Evolutionary conservation across 257 asterid species (phyloP), one percentile per base, ranked within the genome.

Genomic region (Primulina huaijiensis): DNA sequence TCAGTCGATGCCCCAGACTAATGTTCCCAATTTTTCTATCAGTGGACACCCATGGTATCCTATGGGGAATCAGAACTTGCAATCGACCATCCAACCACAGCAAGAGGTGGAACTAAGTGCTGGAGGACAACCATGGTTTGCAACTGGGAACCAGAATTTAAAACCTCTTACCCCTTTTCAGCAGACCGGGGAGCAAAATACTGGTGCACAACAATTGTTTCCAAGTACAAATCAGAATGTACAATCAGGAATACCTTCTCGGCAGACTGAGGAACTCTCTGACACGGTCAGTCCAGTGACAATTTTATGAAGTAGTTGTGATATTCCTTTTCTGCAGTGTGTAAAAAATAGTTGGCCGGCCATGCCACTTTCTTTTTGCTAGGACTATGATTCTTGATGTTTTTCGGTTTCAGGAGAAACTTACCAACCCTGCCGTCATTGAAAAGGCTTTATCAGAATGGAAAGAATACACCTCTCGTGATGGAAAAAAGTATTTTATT

Each of bases 41-140:
- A 85, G 80, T 43, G 90, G 84, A 46, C 96, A 89, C 61, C 84
- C 90, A 58, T 88, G 94, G 96, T 76, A 61, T 81, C 69, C 87
- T 37, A 76, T 72, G 73, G 90, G 91, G 71, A 85, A 69, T 80
- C 97, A 84, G 75, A 84, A 77, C 66, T 59, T 75, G 64, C 86
- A 80, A 70, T 72, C 86, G 30, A 76, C 62, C 73, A 65, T 80
- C 56, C 86, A 86, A 67, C 63, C 75, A 53, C 88, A 79, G 70
- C 89, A 81, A 75, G 72, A 75, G 20, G 75, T 62, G 66, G 84
- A 81, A 67, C 86, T 79, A 79, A 71, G 62, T 61, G 58, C 62
- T 65, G 82, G 80, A 52, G 86, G 69, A 73, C 88, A 76, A 62
- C 46, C 77, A 19, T 81, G 89, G 89, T 73, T 73, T 60, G 64